Base-by-base conservation (phyloP, 768 basidiomycete genomes). In the Tulasnella calospora region DNA sequence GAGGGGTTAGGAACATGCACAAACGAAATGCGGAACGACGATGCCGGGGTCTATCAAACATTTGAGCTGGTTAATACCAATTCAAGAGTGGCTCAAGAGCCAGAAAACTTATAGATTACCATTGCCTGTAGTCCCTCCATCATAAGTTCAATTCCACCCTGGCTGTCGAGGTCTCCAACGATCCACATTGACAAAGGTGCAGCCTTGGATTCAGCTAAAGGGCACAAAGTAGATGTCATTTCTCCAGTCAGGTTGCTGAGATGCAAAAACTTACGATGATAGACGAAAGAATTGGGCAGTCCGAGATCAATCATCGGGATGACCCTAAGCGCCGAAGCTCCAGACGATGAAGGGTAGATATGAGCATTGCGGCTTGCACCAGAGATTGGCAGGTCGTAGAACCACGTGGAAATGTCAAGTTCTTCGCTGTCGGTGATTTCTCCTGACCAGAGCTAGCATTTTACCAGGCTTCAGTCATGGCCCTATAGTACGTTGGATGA, bases 331-430 rank as follows among this genome's bases (percentile, higher is more conserved):
- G 47, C 85, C 85, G 23, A 86, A 86, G 3, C 87, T 82, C 44
- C 85, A 86, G 4, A 46, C 41, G 86, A 81, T 19, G 84, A 84
- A 0, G 92, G 90, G 81, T 90, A 89, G 76, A 98, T 90, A 82
- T 92, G 89, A 36, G 84, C 86, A 83, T 95, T 98, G n/a, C 98
- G 85, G 15, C 92, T 88, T 77, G 87, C 85, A 57, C 87, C 86
- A 0, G 94, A 90, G 0, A 89, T 89, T 0, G 96, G 93, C 8
- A 96, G 88, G 81, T 97, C 94, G 82, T 97, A 98, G 85, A 98
- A 99, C 85, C 93, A 95, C 19, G 87, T 92, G 40, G 89, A 84
- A 76, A 94, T 88, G 41, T 87, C 86, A 8, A 85, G 85, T 1
- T 86, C 87, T 69, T 93, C 90, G 12, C 87, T 87, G 23, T 80